phyloP scores from a whole-genome alignment of 176 grass and related monocot genomes.

The Zoysia pacifica region DNA sequence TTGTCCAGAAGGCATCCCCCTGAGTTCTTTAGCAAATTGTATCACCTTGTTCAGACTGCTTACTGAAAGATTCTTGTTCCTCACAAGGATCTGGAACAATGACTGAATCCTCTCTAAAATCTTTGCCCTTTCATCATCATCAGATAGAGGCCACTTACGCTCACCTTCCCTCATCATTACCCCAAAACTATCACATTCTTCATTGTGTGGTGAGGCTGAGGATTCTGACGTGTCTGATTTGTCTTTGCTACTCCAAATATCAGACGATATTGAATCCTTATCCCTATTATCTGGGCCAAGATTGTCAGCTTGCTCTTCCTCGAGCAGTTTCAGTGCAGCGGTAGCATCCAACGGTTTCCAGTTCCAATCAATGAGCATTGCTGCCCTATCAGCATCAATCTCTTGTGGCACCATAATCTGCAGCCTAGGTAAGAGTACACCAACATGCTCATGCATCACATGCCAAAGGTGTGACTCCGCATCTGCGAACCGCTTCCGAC shows the following conservation, averaged over 20 bases:
- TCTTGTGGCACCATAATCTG: constrained; percentile 61
- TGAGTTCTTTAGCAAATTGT: constrained; percentile 70
- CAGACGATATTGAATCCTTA: constrained; percentile 48
- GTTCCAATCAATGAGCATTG: constrained; percentile 62
- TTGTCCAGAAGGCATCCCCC: constrained; percentile 52
- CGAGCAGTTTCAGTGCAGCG: constrained; percentile 42
- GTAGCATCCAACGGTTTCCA: constrained; percentile 78
- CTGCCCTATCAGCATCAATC: constrained; percentile 60
- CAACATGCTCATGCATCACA: constrained; percentile 53
- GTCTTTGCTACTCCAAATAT: constrained; percentile 63
- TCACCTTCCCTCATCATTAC: constrained; percentile 39
- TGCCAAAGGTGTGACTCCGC: constrained; percentile 47
- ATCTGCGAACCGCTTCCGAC: constrained; percentile 54
- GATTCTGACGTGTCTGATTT: constrained; percentile 64
- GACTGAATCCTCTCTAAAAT: constrained; percentile 74
- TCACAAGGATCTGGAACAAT: constrained; percentile 62
- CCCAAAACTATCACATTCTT: constrained; percentile 53
- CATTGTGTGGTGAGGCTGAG: constrained; percentile 51
- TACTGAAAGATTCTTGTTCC: constrained; percentile 68
- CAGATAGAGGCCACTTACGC: constrained; percentile 69
- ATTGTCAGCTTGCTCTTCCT: constrained; percentile 62
- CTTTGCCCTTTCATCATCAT: constrained; percentile 72
- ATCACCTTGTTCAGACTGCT: constrained; percentile 74
- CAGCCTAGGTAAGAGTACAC: constrained; percentile 35
- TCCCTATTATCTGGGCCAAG: constrained; percentile 48